Percentiles rank a stretch among this genome's conserved stretches.
These are phyloP conservation scores for Aspergillus taichungensis DNA, from an alignment of 495 filamentous ascomycete genomes.

Conservation along the genomic window DNA sequence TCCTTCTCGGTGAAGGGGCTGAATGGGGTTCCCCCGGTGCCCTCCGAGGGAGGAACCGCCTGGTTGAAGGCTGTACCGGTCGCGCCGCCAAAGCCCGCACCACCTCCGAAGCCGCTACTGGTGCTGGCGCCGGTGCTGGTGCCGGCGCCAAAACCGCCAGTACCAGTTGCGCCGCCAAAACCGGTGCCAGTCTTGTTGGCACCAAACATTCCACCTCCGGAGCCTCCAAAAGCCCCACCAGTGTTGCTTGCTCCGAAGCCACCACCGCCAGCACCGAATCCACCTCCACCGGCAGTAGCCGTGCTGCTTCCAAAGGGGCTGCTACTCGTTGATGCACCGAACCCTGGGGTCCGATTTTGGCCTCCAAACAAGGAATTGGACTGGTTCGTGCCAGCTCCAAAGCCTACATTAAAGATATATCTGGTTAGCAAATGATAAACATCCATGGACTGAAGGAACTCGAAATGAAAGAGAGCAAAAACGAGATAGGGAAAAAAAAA, in stretches of 20 bases:
- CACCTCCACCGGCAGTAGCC: slow-evolving; percentile 23
- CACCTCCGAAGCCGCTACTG: slow-evolving; percentile 18
- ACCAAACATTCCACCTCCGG: slow-evolving; percentile 31
- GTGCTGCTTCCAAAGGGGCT: slow-evolving; percentile 40
- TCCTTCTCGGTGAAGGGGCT: slow-evolving; percentile 77
- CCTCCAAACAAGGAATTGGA: slow-evolving; percentile 29
- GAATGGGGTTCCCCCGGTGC: slow-evolving; percentile 73
- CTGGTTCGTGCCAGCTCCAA: slow-evolving; percentile 29
- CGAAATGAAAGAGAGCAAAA: slow-evolving; percentile 13
- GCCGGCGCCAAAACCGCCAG: slow-evolving; percentile 23
- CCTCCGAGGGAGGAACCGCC: slow-evolving; percentile 37
- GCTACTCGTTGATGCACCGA: slow-evolving; percentile 40
- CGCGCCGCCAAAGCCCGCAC: slow-evolving; percentile 33
- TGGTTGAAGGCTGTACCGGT: slow-evolving; percentile 42
- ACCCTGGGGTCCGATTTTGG: slow-evolving; percentile 34
- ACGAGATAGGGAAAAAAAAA: slow-evolving; percentile 16
- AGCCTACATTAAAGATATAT: slow-evolving; percentile 18
- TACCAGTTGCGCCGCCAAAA: slow-evolving; percentile 30
- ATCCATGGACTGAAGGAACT: neutral
- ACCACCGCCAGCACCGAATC: slow-evolving; percentile 29
- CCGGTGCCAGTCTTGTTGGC: slow-evolving; percentile 26
- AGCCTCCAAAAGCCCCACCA: slow-evolving; percentile 16
- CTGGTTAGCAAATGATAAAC: slow-evolving; percentile 11
- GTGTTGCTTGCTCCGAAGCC: slow-evolving; percentile 38
- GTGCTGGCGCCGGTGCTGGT: slow-evolving; percentile 16